phyloP scores from a whole-genome alignment of 2,329 filamentous ascomycete genomes.

The Davidsoniella neocaledoniae region DNA sequence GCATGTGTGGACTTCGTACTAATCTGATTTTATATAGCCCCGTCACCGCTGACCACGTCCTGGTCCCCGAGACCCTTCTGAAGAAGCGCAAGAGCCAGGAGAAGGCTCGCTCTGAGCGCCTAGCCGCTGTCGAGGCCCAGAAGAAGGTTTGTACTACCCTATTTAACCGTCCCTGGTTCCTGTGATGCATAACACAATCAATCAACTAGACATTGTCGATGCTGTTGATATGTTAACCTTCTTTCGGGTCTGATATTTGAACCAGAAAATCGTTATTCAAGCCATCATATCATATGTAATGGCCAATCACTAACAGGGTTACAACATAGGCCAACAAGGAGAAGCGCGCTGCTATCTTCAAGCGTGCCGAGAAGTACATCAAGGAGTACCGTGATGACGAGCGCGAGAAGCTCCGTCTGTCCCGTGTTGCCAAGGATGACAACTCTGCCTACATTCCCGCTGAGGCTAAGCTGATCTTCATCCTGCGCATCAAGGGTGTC shows the following conservation, averaged over 20 bases:
- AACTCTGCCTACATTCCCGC: conserved; percentile 89
- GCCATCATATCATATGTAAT: neutral
- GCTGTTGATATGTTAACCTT: conserved; percentile 96
- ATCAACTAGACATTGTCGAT: conserved; percentile 96
- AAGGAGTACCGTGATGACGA: conserved; percentile 98
- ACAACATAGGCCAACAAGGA: conserved; percentile 75
- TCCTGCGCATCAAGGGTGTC: conserved; percentile 99
- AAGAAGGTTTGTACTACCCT: conserved; percentile 58
- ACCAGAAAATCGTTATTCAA: conserved; percentile 14
- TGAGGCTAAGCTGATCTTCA: conserved; percentile 92
- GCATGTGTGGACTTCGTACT: conserved; percentile 50
- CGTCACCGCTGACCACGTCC: conserved; percentile 86
- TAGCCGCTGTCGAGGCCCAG: conserved; percentile 65
- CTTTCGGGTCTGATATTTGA: conserved; percentile 87
- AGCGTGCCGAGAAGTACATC: conserved; percentile 98
- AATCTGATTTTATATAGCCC: conserved; percentile 59
- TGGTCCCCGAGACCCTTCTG: conserved; percentile 97
- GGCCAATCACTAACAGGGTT: conserved; percentile 8
- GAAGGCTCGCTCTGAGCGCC: conserved; percentile 87
- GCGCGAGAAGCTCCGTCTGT: conserved; percentile 93
- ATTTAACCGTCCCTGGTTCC: neutral
- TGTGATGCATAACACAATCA: conserved; percentile 58
- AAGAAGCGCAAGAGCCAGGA: conserved; percentile 99
- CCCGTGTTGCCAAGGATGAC: conserved; percentile 76
- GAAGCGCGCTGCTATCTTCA: conserved; percentile 98